These are phyloP conservation scores for Gossypium anomalum DNA, from an alignment of 345 rosid genomes.

Conservation along the genomic window DNA sequence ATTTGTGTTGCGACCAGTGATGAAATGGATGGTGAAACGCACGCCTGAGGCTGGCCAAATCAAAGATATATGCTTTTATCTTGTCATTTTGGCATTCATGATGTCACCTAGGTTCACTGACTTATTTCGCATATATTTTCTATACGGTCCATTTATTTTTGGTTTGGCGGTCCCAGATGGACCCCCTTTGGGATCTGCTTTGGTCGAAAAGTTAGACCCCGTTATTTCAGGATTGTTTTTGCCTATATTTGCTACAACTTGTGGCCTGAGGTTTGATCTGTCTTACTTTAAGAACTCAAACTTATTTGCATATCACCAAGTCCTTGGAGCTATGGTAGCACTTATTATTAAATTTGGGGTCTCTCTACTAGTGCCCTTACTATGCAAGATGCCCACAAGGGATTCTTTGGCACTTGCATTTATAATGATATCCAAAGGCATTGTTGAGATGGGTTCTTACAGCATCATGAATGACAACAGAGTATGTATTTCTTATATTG, in stretches of 20 bases:
- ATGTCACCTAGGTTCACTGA: background rate
- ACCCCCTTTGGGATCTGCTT: slow-evolving; percentile 37
- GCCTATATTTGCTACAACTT: slow-evolving; percentile 32
- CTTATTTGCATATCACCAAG: background rate
- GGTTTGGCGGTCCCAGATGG: slow-evolving; percentile 13
- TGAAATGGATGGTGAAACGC: slow-evolving; percentile 32
- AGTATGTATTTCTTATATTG: background rate
- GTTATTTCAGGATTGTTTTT: slow-evolving; percentile 27
- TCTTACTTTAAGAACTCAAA: too few relatives aligned
- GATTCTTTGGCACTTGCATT: background rate
- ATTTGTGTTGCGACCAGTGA: slow-evolving; percentile 16
- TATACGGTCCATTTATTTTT: slow-evolving; percentile 23
- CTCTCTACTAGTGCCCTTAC: background rate
- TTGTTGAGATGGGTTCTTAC: too few relatives aligned
- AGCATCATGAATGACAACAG: background rate
- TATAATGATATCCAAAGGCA: too few relatives aligned
- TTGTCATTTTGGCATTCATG: slow-evolving; percentile 11
- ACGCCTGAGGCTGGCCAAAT: slow-evolving; percentile 35
- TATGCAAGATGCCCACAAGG: background rate
- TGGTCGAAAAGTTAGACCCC: slow-evolving; percentile 29
- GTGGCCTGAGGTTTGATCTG: slow-evolving; percentile 18
- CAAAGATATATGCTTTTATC: slow-evolving; percentile 10
- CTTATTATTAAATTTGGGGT: background rate
- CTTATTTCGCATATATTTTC: slow-evolving; percentile 7
- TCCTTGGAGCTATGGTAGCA: background rate